Evolutionary conservation across 2,329 filamentous ascomycete species (phyloP), one percentile per base, ranked within the genome.

Genomic region (Aspergillus sp.): DNA sequence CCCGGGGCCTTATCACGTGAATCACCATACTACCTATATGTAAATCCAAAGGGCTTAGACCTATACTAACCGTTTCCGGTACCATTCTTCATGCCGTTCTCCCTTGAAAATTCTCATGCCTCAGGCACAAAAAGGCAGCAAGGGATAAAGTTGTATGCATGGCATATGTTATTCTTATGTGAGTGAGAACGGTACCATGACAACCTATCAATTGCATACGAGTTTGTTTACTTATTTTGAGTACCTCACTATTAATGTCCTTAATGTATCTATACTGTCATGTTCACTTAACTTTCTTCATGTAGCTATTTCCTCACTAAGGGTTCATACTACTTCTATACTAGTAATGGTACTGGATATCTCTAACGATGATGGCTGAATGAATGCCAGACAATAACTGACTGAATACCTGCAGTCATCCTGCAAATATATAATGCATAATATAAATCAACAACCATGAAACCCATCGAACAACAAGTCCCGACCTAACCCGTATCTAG

Each of bases 11-110:
- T 4, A n/a, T 50, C 23, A 28, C 47, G 47, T 50, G 25, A 15
- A 19, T 17, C 10, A n/a, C 25, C 25, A 8, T 21, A 7, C 10
- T n/a, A 55, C 17, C 28, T 19, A 21, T 21, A 21, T 28, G 21
- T 21, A 41, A 49, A 17, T 15, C 23, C 2, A 23, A 63, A 66
- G 65, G 65, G 64, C 63, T 61, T 60, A 67, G 62, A 66, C 65
- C 65, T 67, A 67, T 15, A 17, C 58, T 58, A 60, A 58, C 51
- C 62, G 15, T 49, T 62, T 57, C 47, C 21, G 64, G 59, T 49
- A 57, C 13, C 13, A 25, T 28, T 25, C 21, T 28, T 17, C 47
- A n/a, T n/a, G n/a, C n/a, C n/a, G n/a, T n/a, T n/a, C n/a, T n/a
- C n/a, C n/a, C n/a, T n/a, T n/a, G n/a, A n/a, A n/a, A n/a, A n/a